Evolutionary conservation across 1,284 basidiomycete species (phyloP), one percentile per base, ranked within the genome.

Genomic region (Melampsora larici-populina): DNA sequence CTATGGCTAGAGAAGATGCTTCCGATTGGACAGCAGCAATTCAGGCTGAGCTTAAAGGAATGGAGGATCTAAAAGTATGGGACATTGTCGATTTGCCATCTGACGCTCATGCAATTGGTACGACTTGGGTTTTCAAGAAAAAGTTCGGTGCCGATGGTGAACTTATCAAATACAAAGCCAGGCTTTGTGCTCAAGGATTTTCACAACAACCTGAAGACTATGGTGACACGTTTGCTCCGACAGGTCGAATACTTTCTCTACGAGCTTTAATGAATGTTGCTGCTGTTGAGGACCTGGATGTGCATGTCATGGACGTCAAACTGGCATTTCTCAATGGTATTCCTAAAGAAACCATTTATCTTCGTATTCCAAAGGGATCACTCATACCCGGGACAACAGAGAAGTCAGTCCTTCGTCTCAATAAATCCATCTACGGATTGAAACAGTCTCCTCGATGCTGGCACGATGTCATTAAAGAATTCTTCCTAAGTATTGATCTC

Each of bases 371-470:
- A 21, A 33, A 63, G 18, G 62, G 62, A 4, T 24, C n/a, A 17
- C 3, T 5, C 18, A 55, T 55, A 6, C 31, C 29, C 17, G 24
- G n/a, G 5, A 26, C 29, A 63, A 63, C 5, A 2, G 24, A 17
- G 15, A 63, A 63, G 6, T 26, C 62, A 63, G n/a, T 63, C 7
- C 24, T 5, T 3, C 31, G 31, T 4, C 29, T 75, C 5, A 55
- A 67, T 3, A 67, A 67, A 8, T 75, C 51, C 11, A 51, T 75
- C 9, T 75, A 75, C 51, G 64, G 72, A 15, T 48, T 67, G 3
- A 66, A 67, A 43, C 72, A 75, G 40, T 26, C 29, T 13, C 72
- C 72, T 58, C 15, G 49, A 24, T 48, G 11, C 11, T 75, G 72
- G 63, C 49, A 67, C 29, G 24, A 58, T 4, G 31, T 31, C 17